Conservation (phyloP, 2,329 filamentous ascomycete genomes). For the Fusarium verticillioides region DNA sequence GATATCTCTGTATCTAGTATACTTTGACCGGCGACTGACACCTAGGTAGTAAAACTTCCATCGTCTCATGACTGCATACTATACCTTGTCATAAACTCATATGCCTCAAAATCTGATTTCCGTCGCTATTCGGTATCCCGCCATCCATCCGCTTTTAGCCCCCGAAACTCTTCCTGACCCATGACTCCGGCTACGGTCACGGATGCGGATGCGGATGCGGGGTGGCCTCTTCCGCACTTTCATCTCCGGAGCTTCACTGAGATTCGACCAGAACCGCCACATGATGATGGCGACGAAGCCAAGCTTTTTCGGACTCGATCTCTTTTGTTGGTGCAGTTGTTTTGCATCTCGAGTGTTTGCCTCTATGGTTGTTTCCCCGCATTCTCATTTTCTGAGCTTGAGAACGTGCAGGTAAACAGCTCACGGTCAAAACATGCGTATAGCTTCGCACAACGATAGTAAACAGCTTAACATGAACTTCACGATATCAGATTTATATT, state of each 20-base stretch:
- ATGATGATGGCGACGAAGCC: neutral
- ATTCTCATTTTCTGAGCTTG: neutral
- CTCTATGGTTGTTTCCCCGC: slow-evolving; percentile 3
- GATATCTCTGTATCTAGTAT: neutral
- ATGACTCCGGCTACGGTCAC: neutral
- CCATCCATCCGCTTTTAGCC: slow-evolving; percentile 24
- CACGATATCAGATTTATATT: no score
- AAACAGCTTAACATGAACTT: neutral
- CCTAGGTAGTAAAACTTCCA: neutral
- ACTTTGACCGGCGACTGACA: neutral
- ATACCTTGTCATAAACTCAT: neutral
- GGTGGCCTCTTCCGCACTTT: slow-evolving; percentile 30
- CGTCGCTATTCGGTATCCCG: slow-evolving; percentile 44
- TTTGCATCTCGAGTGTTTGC: neutral
- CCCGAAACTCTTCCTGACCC: slow-evolving; percentile 25
- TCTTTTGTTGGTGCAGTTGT: neutral
- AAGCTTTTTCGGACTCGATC: neutral
- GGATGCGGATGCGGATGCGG: slow-evolving; percentile 34
- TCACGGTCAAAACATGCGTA: neutral
- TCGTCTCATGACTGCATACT: slow-evolving; percentile 10
- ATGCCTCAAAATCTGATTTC: slow-evolving; percentile 9
- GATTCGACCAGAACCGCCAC: neutral
- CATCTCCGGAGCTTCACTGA: slow-evolving; percentile 31
- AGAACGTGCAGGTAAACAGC: neutral
- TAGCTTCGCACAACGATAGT: neutral